Evolutionary conservation across 805 yeast species (phyloP).

Genomic region (Ogataea allantospora): DNA sequence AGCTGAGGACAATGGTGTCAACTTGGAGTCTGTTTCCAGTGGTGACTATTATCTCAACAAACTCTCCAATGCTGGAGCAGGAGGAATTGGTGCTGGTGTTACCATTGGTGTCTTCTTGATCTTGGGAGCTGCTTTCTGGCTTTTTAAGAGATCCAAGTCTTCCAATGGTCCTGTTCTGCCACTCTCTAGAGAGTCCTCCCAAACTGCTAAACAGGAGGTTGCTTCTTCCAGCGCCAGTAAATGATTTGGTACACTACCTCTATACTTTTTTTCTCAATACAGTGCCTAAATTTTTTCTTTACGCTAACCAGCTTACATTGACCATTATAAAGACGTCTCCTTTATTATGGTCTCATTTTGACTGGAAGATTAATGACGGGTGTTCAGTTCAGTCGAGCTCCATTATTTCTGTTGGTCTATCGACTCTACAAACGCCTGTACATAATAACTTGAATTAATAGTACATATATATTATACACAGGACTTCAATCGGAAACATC

Average conservation of each 20-base stretch:
- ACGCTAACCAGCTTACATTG: slow-evolving; percentile 28
- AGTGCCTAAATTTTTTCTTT: slow-evolving; percentile 6
- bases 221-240: not conserved
- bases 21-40: slow-evolving; percentile 27
- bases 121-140: slow-evolving; percentile 31
- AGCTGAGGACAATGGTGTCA: slow-evolving; percentile 32
- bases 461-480: slow-evolving; percentile 4
- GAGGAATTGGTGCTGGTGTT: slow-evolving; percentile 55
- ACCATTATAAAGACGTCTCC: slow-evolving; percentile 17
- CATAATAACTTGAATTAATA: slow-evolving; percentile 12
- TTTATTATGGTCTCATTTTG: slow-evolving; percentile 24
- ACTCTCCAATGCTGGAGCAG: slow-evolving; percentile 42
- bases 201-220: not conserved
- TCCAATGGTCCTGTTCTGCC: slow-evolving; percentile 3
- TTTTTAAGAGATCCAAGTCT: slow-evolving; percentile 19
- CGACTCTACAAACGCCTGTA: slow-evolving; percentile 27
- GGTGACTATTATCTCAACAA: slow-evolving; percentile 29
- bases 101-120: slow-evolving; percentile 43
- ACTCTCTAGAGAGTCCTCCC: slow-evolving; percentile 2
- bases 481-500: slow-evolving; percentile 29
- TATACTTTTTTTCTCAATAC: not conserved
- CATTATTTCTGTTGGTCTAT: slow-evolving; percentile 11
- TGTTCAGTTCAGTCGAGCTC: slow-evolving; percentile 25
- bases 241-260: slow-evolving; percentile 3
- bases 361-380: slow-evolving; percentile 22